Base-by-base conservation (phyloP, 2,329 filamentous ascomycete genomes). In the Pezicula rhizophila region DNA sequence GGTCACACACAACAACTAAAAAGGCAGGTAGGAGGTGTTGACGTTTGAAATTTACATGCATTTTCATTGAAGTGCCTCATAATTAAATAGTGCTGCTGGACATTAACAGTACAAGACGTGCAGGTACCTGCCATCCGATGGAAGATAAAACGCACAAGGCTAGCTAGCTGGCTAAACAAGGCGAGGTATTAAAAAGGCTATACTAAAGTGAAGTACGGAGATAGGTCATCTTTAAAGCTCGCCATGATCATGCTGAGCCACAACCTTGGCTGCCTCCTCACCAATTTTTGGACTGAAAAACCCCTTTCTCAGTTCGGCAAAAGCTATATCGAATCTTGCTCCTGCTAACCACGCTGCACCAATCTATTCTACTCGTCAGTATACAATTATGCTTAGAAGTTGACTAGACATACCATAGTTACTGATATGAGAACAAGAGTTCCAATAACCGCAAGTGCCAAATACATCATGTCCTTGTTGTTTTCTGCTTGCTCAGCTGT, bases 271-370 rank as follows among this genome's bases (percentile, higher is more conserved):
- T 46, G 47, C 57, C 53, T 37, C 47, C 46, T 45, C 49, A 18
- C 46, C 52, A 48, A 40, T 49, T 39, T 45, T 52, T 58, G 25
- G 45, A 68, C 68, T 59, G 50, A 74, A 70, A 52, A 70, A 60
- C 35, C 62, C 60, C 48, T 76, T 66, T 49, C 57, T 74, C 54
- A 87, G 58, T 58, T 84, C 74, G 42, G 73, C 61, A 57, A 78
- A 75, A 8, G 84, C 79, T 52, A 85, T 71, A 66, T 95, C 89
- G 67, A 96, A 93, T 49, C 85, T 79, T 26, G 90, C 90, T 49
- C 92, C 91, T 55, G 91, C 76, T 45, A 86, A 70, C 79, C 82
- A 96, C 8, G 92, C 92, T 35, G 79, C 70, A 47, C 82, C 82
- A 57, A 96, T 70, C 91, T 96, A 59, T 46, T 46, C 15, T 8